Base-by-base conservation (phyloP, 179 eudicot genomes). In the Spinacia oleracea region DNA sequence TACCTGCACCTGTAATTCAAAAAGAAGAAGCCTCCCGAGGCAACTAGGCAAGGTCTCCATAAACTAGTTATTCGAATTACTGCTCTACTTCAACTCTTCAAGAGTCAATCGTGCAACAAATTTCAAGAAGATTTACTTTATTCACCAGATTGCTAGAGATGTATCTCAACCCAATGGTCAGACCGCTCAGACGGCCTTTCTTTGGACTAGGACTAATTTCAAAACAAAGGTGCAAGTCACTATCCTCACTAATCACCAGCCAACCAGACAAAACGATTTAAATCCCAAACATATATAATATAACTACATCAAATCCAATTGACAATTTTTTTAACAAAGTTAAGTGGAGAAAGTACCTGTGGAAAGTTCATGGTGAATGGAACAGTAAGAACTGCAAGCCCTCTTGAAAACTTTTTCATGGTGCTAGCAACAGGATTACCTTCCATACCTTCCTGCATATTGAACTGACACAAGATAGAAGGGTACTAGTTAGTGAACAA, bases 391-490 rank as follows among this genome's bases (percentile, higher is more conserved):
- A 78, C 85, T 72, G 99, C 99, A 77, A 96, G 80, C 43, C 48
- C 96, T 80, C 99, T 83, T 27, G 94, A 89, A 80, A 94, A 90
- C 70, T 90, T 92, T 81, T 94, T 96, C 89, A 94, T 94, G 72
- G 96, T 92, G 31, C 84, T 80, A 77, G 91, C 98, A 83, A 91
- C 84, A 43, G 99, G 98, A 87, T 96, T 96, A 55, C 97, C 99
- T 85, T 96, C 97, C 89, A 96, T 31, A 56, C 98, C 99, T 85
- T 94, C 98, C 87, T 92, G 99, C 87, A 89, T 83, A 82, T 96
- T 94, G 77, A 82, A 90, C 99, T 96, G 87, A 59, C 23, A 85
- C 80, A 70, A 83, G 62, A 76, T 25, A 58, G 16, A 68, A 16
- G 46, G 43, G 20, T 25, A 35, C 60, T 40, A 42, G 51, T 40